Evolutionary conservation across 192 early-diverging fungal species (phyloP).

Genomic region (Coemansia sp.): DNA sequence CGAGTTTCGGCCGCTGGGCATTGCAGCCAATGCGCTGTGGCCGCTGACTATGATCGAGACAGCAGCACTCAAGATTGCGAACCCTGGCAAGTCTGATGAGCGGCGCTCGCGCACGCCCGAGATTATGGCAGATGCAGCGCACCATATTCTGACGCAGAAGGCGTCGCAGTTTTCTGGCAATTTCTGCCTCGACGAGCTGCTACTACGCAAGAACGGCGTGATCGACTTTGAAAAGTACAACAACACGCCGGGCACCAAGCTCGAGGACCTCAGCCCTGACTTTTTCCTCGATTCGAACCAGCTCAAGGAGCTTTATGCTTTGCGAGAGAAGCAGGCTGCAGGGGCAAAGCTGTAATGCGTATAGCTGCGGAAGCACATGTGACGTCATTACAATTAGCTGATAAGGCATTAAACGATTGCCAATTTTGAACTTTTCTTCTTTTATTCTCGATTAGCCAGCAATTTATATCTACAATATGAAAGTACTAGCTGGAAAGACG

Average conservation of each 20-base stretch:
- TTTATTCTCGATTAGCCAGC: not conserved
- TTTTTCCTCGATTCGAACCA: constrained; percentile 60
- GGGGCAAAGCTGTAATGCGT: not conserved
- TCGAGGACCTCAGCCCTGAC: constrained; percentile 63
- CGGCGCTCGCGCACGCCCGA: constrained; percentile 51
- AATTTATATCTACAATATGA: not conserved
- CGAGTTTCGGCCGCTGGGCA: constrained; percentile 64
- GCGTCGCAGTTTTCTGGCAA: constrained; percentile 61
- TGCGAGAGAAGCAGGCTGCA: constrained; percentile 30
- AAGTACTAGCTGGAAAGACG: constrained; percentile 23
- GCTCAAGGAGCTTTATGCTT: constrained; percentile 41
- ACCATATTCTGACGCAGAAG: constrained; percentile 62
- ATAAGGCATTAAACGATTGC: too few relatives aligned
- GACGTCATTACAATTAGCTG: too few relatives aligned
- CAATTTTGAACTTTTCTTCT: not conserved
- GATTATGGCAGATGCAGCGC: constrained; percentile 82
- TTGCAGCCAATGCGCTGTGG: constrained; percentile 79
- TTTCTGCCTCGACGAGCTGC: constrained; percentile 77
- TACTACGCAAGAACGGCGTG: constrained; percentile 70
- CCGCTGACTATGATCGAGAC: constrained; percentile 76
- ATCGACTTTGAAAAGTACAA: constrained; percentile 72
- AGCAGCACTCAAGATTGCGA: constrained; percentile 58
- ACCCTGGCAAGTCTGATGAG: not conserved
- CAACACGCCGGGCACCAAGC: constrained; percentile 56
- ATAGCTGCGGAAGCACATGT: not conserved